Base-by-base conservation (phyloP, 2,329 filamentous ascomycete genomes). In the Didymella exigua region DNA sequence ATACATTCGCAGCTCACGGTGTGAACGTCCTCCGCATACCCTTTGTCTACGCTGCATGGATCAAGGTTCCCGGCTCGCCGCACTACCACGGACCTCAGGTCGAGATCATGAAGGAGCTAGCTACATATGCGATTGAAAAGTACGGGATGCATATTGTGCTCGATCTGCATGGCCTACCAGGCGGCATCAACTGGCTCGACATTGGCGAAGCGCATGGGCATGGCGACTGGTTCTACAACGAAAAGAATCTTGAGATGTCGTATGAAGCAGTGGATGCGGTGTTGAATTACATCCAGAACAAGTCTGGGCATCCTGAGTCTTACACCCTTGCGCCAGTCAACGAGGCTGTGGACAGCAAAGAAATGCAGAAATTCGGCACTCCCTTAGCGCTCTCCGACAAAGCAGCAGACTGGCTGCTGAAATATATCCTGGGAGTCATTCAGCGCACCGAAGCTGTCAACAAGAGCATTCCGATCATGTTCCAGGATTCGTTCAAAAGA, bases 321-420 rank as follows among this genome's bases (percentile, higher is more conserved):
- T 75, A 66, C 58, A 75, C 72, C 33, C 59, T 76, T 26, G 66
- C 64, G 3, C 71, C 73, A 5, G 69, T 77, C 60, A 77, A 77
- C 61, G 74, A 77, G 45, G 60, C 73, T 1, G 63, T 61, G 11
- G 74, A 76, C 62, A 73, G 54, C 27, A n/a, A n/a, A n/a, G n/a
- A n/a, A n/a, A 43, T 75, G 21, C 46, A 59, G 10, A 61, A 50
- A 27, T 75, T 76, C 45, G 73, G 62, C 21, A 68, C 66, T 1
- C 56, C 68, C 2, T 66, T 64, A 2, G 68, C 63, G 14, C 63
- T 76, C 2, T 65, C 70, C 3, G 54, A 54, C 14, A 63, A 59
- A 24, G 70, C 65, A 26, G 60, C 67, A 5, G 61, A 63, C 37
- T 75, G 69, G 68, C 60, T 73, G 10, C 57, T 63, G 36, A 69